Conservation (phyloP, 2,329 filamentous ascomycete species). For the Exophiala alcalophila region DNA sequence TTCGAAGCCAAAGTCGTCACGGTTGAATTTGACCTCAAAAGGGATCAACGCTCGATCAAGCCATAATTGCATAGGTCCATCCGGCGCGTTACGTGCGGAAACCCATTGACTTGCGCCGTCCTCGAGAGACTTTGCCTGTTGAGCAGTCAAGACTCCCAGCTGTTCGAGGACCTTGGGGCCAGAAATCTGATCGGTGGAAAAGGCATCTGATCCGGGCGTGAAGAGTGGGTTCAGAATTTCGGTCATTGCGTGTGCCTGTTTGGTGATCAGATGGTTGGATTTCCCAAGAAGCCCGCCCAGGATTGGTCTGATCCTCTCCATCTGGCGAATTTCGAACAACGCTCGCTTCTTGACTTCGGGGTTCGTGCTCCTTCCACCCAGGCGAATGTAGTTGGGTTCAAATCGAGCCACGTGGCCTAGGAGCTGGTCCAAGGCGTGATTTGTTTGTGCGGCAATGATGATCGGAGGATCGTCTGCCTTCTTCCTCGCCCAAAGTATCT, state of each 20-base stretch:
- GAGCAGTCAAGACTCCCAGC: conserved; percentile 57
- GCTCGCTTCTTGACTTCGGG: conserved; percentile 63
- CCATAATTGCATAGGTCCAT: conserved; percentile 53
- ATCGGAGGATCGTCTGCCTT: conserved; percentile 61
- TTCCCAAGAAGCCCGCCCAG: conserved; percentile 41
- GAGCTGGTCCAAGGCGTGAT: conserved; percentile 84
- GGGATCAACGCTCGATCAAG: conserved; percentile 52
- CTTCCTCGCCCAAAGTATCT: conserved; percentile 61
- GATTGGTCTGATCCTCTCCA: conserved; percentile 35
- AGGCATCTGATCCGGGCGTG: conserved; percentile 37
- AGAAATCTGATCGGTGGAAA: conserved; percentile 47
- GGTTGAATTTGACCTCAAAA: conserved; percentile 44
- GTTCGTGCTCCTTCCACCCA: conserved; percentile 69
- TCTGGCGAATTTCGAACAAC: conserved; percentile 59
- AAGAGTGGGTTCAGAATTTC: conserved; percentile 45
- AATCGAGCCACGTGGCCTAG: conserved; percentile 62
- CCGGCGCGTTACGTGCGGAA: conserved; percentile 34
- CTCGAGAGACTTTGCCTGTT: conserved; percentile 62
- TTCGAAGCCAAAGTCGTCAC: conserved; percentile 52
- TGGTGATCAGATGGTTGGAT: conserved; percentile 44
- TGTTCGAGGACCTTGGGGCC: conserved; percentile 46
- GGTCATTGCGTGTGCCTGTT: conserved; percentile 42
- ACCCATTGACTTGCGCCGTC: conserved; percentile 47
- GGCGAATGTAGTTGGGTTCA: conserved; percentile 60
- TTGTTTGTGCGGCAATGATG: conserved; percentile 80